phyloP scores from a whole-genome alignment of 1,284 basidiomycete genomes.

The Ustilago nuda region DNA sequence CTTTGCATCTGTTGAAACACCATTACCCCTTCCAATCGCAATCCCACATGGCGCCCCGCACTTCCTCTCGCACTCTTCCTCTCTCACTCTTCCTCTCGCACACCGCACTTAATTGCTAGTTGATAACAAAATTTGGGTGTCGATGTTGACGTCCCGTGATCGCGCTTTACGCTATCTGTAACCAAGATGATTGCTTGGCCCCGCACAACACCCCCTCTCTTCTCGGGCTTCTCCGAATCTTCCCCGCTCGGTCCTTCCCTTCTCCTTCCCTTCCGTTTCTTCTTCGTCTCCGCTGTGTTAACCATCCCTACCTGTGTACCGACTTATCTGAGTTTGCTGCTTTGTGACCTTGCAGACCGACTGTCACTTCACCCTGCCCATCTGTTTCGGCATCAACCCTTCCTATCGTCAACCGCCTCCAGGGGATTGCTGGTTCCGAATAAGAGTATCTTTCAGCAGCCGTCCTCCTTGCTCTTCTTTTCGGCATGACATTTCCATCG shows the following conservation, averaged over 20 bases:
- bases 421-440: neutral
- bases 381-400: neutral
- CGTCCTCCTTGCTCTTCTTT: neutral
- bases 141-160: neutral
- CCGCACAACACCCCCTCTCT: constrained; percentile 8
- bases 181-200: constrained; percentile 39
- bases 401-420: neutral
- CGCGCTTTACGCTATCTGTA: constrained; percentile 22
- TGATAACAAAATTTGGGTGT: constrained; percentile 38
- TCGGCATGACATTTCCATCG: neutral
- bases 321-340: neutral
- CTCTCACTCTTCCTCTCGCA: neutral
- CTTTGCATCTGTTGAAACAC: neutral
- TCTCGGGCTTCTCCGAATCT: constrained; percentile 48
- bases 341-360: constrained; percentile 26
- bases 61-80: constrained; percentile 11
- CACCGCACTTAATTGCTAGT: neutral
- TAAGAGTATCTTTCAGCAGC: neutral
- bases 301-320: neutral
- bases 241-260: constrained; percentile 7
- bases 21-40: constrained; percentile 9
- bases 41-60: constrained; percentile 46
- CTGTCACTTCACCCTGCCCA: neutral
- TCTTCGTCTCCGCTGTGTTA: neutral
- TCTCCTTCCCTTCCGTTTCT: neutral